Conservation (phyloP, 495 filamentous ascomycete genomes). For the Penicillium turbatum region DNA sequence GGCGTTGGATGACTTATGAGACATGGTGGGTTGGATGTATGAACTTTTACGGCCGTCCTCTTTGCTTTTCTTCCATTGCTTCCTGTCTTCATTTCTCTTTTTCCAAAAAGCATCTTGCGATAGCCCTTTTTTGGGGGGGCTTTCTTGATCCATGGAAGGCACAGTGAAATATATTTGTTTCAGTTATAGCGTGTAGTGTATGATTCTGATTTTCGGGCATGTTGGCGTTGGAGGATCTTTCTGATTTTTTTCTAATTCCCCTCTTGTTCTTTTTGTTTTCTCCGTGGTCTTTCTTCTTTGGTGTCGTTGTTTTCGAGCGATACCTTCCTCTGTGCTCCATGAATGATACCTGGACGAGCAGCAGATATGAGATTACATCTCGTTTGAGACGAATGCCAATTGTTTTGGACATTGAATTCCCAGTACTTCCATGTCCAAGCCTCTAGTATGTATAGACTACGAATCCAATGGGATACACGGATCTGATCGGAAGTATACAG, state of each 20-base stretch:
- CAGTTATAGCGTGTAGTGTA: constrained; percentile 50
- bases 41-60: constrained; percentile 37
- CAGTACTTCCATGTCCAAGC: background rate
- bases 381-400: constrained; percentile 2
- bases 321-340: constrained; percentile 6
- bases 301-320: constrained; percentile 1
- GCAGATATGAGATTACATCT: background rate
- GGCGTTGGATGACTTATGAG: constrained; percentile 43
- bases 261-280: constrained; percentile 18
- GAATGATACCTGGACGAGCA: background rate
- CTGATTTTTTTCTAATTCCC: constrained; percentile 19
- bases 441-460: no score
- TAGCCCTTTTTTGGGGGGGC: constrained; percentile 22
- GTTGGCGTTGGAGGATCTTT: constrained; percentile 29
- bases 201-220: constrained; percentile 27
- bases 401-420: background rate
- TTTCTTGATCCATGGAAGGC: constrained; percentile 32
- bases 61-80: constrained; percentile 27
- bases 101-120: constrained; percentile 29
- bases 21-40: constrained; percentile 46
- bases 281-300: constrained; percentile 11
- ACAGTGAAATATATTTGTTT: constrained; percentile 36
- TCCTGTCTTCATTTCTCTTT: constrained; percentile 25
- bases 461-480: background rate
- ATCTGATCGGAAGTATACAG: background rate